Percentiles rank a stretch among this genome's conserved stretches.
Evolutionary conservation across 495 filamentous ascomycete genomes (phyloP).

Genomic region (Aspergillus cristatus): DNA sequence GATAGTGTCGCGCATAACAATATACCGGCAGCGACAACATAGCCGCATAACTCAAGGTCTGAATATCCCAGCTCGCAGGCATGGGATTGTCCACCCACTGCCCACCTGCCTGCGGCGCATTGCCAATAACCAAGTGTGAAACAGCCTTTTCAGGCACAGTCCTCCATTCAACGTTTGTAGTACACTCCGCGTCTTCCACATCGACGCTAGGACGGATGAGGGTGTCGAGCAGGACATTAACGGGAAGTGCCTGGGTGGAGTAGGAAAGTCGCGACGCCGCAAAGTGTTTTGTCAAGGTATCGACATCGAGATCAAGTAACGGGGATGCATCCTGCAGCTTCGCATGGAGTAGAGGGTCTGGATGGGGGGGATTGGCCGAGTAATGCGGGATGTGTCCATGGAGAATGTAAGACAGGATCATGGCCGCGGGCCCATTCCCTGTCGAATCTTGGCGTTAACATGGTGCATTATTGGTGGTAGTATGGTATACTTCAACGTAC

Average conservation of each 20-base stretch:
- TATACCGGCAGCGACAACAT: conserved; percentile 59
- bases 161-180: conserved; percentile 50
- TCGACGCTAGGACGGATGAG: conserved; percentile 57
- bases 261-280: conserved; percentile 52
- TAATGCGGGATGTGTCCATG: conserved; percentile 59
- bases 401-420: conserved; percentile 59
- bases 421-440: conserved; percentile 59
- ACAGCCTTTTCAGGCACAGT: conserved; percentile 42
- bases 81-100: conserved; percentile 55
- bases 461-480: conserved; percentile 6
- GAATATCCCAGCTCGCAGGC: conserved; percentile 47
- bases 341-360: conserved; percentile 49
- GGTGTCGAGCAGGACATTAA: conserved; percentile 57
- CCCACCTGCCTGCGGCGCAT: conserved; percentile 45
- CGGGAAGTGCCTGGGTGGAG: conserved; percentile 55
- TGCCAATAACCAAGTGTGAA: conserved; percentile 49
- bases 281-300: conserved; percentile 51
- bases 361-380: conserved; percentile 42
- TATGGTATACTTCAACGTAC: conserved; percentile 27
- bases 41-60: conserved; percentile 55
- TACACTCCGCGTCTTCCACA: conserved; percentile 39
- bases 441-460: conserved; percentile 7
- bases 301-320: conserved; percentile 38
- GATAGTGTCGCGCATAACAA: conserved; percentile 48
- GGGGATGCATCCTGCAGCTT: conserved; percentile 39